A percentile compares a stretch with the other conserved stretches of the same genome.
phyloP scores from a whole-genome alignment of 2,329 filamentous ascomycete species.

The Apiospora phragmitis region DNA sequence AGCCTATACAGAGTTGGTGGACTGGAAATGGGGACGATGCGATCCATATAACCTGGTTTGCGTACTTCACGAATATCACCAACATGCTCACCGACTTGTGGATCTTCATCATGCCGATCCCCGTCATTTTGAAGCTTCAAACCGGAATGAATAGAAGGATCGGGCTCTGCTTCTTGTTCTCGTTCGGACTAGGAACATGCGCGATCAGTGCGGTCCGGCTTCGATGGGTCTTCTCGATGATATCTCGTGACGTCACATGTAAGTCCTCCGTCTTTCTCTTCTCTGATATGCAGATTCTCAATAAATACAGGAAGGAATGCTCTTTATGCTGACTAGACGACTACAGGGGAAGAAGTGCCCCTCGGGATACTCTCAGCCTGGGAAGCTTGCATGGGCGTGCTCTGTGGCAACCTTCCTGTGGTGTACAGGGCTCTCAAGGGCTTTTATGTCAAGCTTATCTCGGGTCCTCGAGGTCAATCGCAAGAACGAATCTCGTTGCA shows the following conservation, averaged over 20 bases:
- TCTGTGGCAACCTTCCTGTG: slow-evolving; percentile 28
- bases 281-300: not conserved
- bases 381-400: slow-evolving; percentile 27
- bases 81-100: slow-evolving; percentile 28
- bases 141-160: slow-evolving; percentile 22
- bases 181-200: slow-evolving; percentile 26
- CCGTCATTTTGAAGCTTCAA: slow-evolving; percentile 24
- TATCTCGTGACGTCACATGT: slow-evolving; percentile 26
- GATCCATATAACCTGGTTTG: slow-evolving; percentile 20
- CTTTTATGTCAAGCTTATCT: not conserved
- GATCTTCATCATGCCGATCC: slow-evolving; percentile 30
- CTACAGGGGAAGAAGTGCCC: slow-evolving; percentile 25
- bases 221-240: slow-evolving; percentile 24
- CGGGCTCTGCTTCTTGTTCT: slow-evolving; percentile 26
- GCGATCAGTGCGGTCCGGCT: slow-evolving; percentile 27
- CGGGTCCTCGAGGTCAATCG: not conserved
- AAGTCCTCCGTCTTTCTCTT: slow-evolving; percentile 5
- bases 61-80: slow-evolving; percentile 27
- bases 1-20: slow-evolving; percentile 28
- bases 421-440: slow-evolving; percentile 18
- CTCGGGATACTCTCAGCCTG: slow-evolving; percentile 28
- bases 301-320: no score
- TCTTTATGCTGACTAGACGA: not conserved
- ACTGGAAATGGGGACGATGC: slow-evolving; percentile 23
- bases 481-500: not conserved